These are phyloP conservation scores for Tolypocladium amazonense DNA, from an alignment of 2,329 filamentous ascomycete genomes.

Conservation along the genomic window DNA sequence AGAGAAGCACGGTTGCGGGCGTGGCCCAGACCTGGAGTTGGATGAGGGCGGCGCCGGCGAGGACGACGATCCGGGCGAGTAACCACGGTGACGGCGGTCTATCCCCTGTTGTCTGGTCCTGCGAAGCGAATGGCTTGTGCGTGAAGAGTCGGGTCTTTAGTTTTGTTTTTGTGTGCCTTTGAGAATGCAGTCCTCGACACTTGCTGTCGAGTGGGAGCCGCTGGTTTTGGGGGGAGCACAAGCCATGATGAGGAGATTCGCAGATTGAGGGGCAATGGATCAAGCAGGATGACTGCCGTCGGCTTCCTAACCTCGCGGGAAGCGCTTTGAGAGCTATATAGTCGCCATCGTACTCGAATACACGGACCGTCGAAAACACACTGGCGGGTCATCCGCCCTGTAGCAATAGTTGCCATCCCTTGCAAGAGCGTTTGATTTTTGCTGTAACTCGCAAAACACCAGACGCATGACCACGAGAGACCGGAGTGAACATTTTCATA, in stretches of 20 bases:
- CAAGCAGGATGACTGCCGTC: slow-evolving; percentile 54
- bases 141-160: slow-evolving; percentile 4
- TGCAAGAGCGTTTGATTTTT: background rate
- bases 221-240: background rate
- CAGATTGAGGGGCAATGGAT: slow-evolving; percentile 49
- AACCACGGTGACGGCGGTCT: slow-evolving; percentile 47
- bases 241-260: slow-evolving; percentile 12
- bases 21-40: slow-evolving; percentile 21
- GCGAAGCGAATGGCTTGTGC: slow-evolving; percentile 15
- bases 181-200: background rate
- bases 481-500: background rate
- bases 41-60: slow-evolving; percentile 44
- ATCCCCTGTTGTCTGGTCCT: slow-evolving; percentile 59
- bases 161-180: background rate
- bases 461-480: background rate
- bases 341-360: background rate
- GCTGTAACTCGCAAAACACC: background rate
- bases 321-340: slow-evolving; percentile 9
- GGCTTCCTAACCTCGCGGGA: slow-evolving; percentile 27
- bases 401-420: background rate
- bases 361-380: slow-evolving; percentile 3
- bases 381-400: background rate
- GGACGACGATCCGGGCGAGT: slow-evolving; percentile 57
- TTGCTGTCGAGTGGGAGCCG: background rate
- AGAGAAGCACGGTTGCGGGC: slow-evolving; percentile 17